Base-by-base conservation (phyloP, 2,329 filamentous ascomycete genomes). In the Colletotrichum brevisporum region DNA sequence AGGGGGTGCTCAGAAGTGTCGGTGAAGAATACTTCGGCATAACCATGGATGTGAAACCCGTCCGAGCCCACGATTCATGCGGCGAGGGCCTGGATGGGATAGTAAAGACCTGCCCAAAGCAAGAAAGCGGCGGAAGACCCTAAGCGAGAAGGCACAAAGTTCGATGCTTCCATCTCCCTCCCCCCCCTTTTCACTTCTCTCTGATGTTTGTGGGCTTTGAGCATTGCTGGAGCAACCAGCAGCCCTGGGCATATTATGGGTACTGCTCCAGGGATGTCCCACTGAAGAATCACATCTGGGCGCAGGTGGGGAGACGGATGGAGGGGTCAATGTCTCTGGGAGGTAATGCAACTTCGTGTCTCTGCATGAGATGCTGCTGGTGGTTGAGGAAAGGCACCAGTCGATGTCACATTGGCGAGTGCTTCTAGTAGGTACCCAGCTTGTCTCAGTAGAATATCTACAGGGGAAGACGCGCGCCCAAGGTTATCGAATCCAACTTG, bases 1-100 rank as follows among this genome's bases (percentile, higher is more conserved):
- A 31, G 31, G 5, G 31, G 6, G 31, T 8, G 31, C 31, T 36
- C 31, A 3, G 41, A 43, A 43, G 41, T 60, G 47, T 60, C 57
- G 57, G 57, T 51, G 57, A 60, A 43, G 47, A 24, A 26, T 5
- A 10, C 21, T 36, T 52, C 47, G 57, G 57, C 36, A 60, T 60
- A 52, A 60, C 26, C 12, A 27, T 60, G 57, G 21, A 52, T 27
- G 52, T 47, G 47, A 60, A 60, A 60, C 45, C 47, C 36, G 57
- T 51, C 57, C 57, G 57, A 60, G 57, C 47, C 57, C 47, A 52
- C 21, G 13, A 51, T 36, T 52, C 31, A 60, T 60, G 57, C 57
- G 6, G 47, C 57, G 31, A 60, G 27, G 48, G 48, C 21, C 48
- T 24, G 21, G 21, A 24, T 24, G 21, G 21, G 21, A 24, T 24